Conservation (phyloP, 768 basidiomycete genomes). For the Coprinopsis strossmayeri region DNA sequence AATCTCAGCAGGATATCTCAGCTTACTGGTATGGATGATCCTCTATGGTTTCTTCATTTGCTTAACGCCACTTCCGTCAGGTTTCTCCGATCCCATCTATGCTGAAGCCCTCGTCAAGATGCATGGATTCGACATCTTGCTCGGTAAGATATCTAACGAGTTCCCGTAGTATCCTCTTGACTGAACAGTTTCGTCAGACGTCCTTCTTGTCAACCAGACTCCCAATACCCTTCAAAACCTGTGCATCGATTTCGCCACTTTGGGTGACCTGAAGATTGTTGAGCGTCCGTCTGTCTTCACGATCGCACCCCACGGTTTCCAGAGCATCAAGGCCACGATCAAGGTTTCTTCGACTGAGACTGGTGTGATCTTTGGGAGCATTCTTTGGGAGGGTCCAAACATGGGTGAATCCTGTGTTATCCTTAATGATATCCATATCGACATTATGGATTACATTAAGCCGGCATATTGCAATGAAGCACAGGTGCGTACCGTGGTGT, state of each 20-base stretch:
- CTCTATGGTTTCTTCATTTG: background rate
- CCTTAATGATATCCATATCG: conserved; percentile 94
- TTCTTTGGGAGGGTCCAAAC: conserved; percentile 90
- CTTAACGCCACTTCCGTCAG: conserved; percentile 25
- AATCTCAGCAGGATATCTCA: conserved; percentile 91
- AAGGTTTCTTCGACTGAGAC: conserved; percentile 99
- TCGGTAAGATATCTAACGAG: conserved; percentile 44
- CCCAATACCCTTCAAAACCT: conserved; percentile 92
- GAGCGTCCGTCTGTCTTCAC: conserved; percentile 94
- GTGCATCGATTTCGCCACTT: conserved; percentile 93
- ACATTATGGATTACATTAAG: conserved; percentile 98
- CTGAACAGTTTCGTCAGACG: conserved; percentile 44
- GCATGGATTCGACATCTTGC: conserved; percentile 93
- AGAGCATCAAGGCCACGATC: conserved; percentile 97
- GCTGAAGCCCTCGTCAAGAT: conserved; percentile 98
- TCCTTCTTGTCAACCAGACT: conserved; percentile 95
- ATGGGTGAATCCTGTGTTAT: conserved; percentile 90
- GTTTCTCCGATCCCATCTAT: conserved; percentile 98
- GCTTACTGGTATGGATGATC: conserved; percentile 60
- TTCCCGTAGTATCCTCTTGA: background rate
- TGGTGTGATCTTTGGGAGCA: conserved; percentile 96
- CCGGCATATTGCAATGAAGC: conserved; percentile 94
- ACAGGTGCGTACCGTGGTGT: conserved; percentile 49
- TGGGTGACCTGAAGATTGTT: conserved; percentile 95
- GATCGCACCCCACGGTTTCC: conserved; percentile 94